Evolutionary conservation across 176 grass and related monocot species (phyloP).

Genomic region (Oryza rufipogon): DNA sequence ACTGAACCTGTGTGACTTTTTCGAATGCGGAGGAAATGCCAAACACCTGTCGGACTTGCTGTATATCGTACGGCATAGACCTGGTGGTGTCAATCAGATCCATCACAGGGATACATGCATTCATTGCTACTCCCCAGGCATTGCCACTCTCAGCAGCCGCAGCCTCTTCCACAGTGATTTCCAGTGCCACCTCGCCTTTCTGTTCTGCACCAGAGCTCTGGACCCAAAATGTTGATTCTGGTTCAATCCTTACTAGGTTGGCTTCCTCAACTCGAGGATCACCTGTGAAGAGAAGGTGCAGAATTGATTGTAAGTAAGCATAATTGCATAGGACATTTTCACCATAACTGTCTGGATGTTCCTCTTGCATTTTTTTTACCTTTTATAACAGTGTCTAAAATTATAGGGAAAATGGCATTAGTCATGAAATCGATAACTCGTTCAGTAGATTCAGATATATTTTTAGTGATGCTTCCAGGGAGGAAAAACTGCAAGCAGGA

Average conservation of each 20-base stretch:
- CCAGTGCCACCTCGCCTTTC: constrained; percentile 56
- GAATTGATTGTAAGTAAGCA: constrained; percentile 29
- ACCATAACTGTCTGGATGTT: constrained; percentile 21
- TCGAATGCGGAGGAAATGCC: constrained; percentile 55
- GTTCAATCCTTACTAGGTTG: constrained; percentile 57
- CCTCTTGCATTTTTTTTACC: constrained; percentile 46
- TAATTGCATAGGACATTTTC: background rate
- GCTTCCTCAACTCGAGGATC: constrained; percentile 57
- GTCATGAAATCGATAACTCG: constrained; percentile 46
- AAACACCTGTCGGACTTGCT: constrained; percentile 51
- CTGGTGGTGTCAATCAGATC: constrained; percentile 65
- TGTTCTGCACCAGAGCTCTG: constrained; percentile 43
- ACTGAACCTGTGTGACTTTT: constrained; percentile 50
- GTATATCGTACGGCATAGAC: constrained; percentile 57
- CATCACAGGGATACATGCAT: constrained; percentile 73
- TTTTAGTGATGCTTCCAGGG: constrained; percentile 35
- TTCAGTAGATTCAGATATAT: constrained; percentile 46
- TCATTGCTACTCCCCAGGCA: constrained; percentile 55
- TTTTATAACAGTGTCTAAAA: constrained; percentile 69
- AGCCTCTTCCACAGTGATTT: constrained; percentile 48
- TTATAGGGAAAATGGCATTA: constrained; percentile 50
- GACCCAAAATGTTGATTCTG: constrained; percentile 51
- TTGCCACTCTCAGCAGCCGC: constrained; percentile 41
- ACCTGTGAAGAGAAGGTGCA: constrained; percentile 40
- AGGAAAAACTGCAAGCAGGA: constrained; percentile 64